Evolutionary conservation across 2,329 filamentous ascomycete species (phyloP).

Genomic region (Metarhizium anisopliae): DNA sequence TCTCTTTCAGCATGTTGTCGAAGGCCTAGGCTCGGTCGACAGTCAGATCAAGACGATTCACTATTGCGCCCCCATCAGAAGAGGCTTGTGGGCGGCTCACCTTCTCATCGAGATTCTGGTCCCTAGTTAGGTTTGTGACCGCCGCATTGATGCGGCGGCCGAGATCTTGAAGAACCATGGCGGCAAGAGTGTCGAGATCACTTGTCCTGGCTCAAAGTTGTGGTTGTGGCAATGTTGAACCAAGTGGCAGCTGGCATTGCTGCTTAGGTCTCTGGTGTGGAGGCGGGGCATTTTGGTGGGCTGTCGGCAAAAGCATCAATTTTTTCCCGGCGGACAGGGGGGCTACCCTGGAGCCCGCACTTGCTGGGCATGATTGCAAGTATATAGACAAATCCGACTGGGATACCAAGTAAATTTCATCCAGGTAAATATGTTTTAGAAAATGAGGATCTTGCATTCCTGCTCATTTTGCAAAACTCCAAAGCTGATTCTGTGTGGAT

Average conservation of each 20-base stretch:
- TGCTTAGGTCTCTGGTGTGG: neutral
- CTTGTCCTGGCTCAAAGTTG: neutral
- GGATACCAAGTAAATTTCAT: too few species aligned
- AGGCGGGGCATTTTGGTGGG: conserved; percentile 5
- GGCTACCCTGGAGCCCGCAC: neutral
- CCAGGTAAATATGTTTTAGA: too few species aligned
- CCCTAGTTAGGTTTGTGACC: conserved; percentile 84
- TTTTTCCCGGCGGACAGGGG: conserved; percentile 4
- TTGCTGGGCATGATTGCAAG: too few species aligned
- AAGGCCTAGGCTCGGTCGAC: conserved; percentile 55
- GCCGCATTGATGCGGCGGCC: conserved; percentile 97
- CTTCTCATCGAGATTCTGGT: conserved; percentile 94
- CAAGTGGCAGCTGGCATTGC: conserved; percentile 1
- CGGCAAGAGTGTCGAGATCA: conserved; percentile 1
- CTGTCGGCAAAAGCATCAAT: conserved; percentile 3
- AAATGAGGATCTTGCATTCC: too few species aligned
- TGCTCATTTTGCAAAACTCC: too few species aligned
- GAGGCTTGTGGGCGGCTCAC: conserved; percentile 29
- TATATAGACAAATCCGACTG: too few species aligned
- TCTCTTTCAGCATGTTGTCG: conserved; percentile 97
- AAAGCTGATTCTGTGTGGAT: too few species aligned
- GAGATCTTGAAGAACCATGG: conserved; percentile 97
- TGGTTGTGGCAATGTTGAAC: neutral
- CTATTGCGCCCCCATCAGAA: neutral
- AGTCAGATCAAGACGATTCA: neutral